A percentile compares a stretch with the other conserved stretches of the same genome.
phyloP scores from a whole-genome alignment of 495 filamentous ascomycete genomes.

The Neurospora sp. region DNA sequence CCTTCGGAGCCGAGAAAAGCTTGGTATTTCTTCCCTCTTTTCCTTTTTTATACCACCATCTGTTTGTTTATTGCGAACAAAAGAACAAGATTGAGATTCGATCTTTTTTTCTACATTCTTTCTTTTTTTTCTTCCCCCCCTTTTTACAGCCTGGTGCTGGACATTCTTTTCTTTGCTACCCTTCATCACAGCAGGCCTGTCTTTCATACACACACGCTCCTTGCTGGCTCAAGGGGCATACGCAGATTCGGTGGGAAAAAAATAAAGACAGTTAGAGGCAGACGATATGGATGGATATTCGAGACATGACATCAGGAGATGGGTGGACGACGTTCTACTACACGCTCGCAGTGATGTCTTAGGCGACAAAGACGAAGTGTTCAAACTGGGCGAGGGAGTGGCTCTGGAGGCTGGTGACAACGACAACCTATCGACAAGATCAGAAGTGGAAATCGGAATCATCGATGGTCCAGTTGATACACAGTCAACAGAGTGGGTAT shows the following conservation, averaged over 20 bases:
- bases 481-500: neutral
- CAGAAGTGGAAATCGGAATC: neutral
- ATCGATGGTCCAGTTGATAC: neutral
- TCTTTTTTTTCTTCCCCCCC: neutral
- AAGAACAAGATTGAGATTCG: neutral
- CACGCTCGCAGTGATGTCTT: neutral
- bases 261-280: neutral
- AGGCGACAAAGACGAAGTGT: neutral
- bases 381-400: neutral
- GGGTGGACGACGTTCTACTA: neutral
- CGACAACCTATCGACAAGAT: neutral
- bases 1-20: neutral
- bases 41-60: neutral
- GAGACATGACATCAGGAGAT: neutral
- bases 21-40: neutral
- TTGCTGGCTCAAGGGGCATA: neutral
- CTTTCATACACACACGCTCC: neutral
- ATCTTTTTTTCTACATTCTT: neutral
- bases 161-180: neutral
- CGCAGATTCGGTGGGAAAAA: neutral
- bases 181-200: neutral
- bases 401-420: neutral
- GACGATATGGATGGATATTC: neutral
- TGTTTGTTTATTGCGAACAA: neutral
- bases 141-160: neutral